Conservation (phyloP, 257 asterid genomes). For the Asclepias syriaca region DNA sequence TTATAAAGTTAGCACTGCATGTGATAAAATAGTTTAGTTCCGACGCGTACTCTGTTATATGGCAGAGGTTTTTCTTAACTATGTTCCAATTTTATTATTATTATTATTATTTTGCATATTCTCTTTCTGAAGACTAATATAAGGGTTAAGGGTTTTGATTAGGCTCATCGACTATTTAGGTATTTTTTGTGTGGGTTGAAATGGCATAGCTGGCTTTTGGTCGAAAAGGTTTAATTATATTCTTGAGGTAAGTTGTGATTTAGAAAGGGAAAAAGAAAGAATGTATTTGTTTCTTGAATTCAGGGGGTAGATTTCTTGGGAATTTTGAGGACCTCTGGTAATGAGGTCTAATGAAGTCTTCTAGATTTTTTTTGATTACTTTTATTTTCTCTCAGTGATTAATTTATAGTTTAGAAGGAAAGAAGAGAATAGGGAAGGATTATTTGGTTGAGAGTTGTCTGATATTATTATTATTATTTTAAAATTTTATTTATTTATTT, state of each 20-base stretch:
- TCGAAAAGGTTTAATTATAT: too few relatives aligned
- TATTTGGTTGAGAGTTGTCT: too few relatives aligned
- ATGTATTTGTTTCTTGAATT: neutral
- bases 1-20: neutral
- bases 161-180: neutral
- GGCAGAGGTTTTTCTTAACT: neutral
- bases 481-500: too few relatives aligned
- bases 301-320: neutral
- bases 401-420: too few relatives aligned
- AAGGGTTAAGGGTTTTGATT: neutral
- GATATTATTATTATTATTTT: too few relatives aligned
- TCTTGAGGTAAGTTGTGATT: too few relatives aligned
- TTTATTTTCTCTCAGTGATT: neutral
- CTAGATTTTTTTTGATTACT: neutral
- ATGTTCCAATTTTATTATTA: neutral
- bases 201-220: too few relatives aligned
- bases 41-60: neutral
- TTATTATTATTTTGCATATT: neutral
- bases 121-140: too few relatives aligned
- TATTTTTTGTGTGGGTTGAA: too few relatives aligned
- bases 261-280: too few relatives aligned
- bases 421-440: too few relatives aligned
- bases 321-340: neutral
- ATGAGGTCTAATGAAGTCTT: neutral
- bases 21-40: neutral